phyloP scores from a whole-genome alignment of 768 basidiomycete genomes.

The Mycena belliarum region DNA sequence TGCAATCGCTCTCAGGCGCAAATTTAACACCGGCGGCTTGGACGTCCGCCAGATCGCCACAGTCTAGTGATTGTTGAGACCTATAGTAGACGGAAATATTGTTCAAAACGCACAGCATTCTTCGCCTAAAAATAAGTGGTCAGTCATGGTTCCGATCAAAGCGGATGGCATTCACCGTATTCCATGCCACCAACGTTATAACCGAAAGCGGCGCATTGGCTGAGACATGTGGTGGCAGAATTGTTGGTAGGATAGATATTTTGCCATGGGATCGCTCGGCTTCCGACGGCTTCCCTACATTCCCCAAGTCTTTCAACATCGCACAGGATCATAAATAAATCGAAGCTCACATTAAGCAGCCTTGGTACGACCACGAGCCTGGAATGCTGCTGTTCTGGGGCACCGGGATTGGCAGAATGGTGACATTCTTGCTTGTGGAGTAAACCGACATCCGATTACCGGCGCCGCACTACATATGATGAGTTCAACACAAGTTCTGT shows the following conservation, averaged over 20 bases:
- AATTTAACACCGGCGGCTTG: constrained; percentile 39
- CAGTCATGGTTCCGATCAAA: neutral
- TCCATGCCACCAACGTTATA: constrained; percentile 72
- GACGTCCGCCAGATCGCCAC: constrained; percentile 67
- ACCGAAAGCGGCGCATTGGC: constrained; percentile 70
- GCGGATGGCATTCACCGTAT: neutral
- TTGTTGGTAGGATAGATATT: constrained; percentile 63
- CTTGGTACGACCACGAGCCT: constrained; percentile 63
- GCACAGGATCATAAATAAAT: neutral
- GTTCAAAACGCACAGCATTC: constrained; percentile 66
- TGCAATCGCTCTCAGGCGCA: constrained; percentile 45
- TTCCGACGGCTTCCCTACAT: constrained; percentile 49
- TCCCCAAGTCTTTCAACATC: neutral
- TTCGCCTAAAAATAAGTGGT: constrained; percentile 46
- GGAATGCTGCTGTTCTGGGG: constrained; percentile 59
- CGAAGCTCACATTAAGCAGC: constrained; percentile 60
- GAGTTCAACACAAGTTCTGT: neutral
- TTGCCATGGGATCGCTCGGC: constrained; percentile 62
- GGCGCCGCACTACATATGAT: constrained; percentile 55
- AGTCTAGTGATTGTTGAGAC: constrained; percentile 43
- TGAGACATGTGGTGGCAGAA: constrained; percentile 64
- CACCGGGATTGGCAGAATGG: constrained; percentile 58
- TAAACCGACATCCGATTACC: constrained; percentile 76
- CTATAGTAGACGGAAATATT: neutral
- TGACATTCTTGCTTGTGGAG: constrained; percentile 50